Base-by-base conservation (phyloP, 768 basidiomycete species). In the Agaricus bisporus region DNA sequence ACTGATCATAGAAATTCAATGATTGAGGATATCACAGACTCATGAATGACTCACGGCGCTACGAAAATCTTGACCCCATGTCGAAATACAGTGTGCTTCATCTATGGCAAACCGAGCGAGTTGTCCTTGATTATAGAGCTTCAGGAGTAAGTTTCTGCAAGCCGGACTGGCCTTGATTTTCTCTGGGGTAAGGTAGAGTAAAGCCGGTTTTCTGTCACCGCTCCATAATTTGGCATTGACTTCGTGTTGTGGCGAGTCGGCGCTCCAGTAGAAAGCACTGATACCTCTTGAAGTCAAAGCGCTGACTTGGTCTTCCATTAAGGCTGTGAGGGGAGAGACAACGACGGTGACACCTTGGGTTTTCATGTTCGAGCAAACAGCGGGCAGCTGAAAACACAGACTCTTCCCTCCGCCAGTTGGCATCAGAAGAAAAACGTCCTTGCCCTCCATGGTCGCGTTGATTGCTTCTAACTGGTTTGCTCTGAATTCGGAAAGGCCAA, bases 381-480 rank as follows among this genome's bases (percentile, higher is more conserved):
- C 95, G 0, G 97, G 97, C 1, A 98, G 83, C 66, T 98, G 85
- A 67, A 85, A 93, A 60, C 88, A 92, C 37, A 94, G 72, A 61
- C 86, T 89, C 70, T 95, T 94, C 0, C 92, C 92, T 4, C 93
- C 93, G 35, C 93, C 94, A 1, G 97, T 99, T 1, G 97, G 97
- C 83, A 98, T 95, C 7, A 98, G 77, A 15, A 98, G 91, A 59
- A 98, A 93, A 15, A 92, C 91, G 62, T 98, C 95, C 51, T 75
- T 80, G 7, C 88, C 92, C 1, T 76, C 73, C 66, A 99, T 71
- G 0, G 88, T 83, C 14, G 86, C 87, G 41, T 81, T 78, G 58
- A 98, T 88, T 1, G 90, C 92, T 62, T 89, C 85, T 38, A 93
- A 76, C 64, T 98, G 97, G 67, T 98, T 89, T 12, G 67, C 69